Evolutionary conservation across 1,139 yeast species (phyloP).

Genomic region (Torulaspora globosa): DNA sequence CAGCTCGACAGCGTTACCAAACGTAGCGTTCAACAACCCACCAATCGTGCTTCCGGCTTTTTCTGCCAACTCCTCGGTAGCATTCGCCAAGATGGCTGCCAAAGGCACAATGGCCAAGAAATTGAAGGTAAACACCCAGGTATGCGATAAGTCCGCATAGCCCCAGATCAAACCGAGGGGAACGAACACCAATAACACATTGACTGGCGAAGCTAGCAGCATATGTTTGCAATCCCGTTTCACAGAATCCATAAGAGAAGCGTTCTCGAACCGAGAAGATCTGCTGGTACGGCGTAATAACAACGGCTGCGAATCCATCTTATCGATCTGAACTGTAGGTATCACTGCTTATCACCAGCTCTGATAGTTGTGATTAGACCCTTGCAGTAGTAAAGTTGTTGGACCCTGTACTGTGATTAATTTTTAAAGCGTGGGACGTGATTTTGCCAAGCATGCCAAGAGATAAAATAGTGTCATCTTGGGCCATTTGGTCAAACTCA

Average conservation of each 20-base stretch:
- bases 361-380: no score
- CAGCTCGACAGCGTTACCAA: slow-evolving; percentile 91
- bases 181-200: slow-evolving; percentile 71
- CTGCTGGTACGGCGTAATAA: slow-evolving; percentile 15
- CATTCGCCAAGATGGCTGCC: slow-evolving; percentile 83
- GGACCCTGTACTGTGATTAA: no score
- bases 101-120: slow-evolving; percentile 89
- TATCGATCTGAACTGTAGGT: not conserved
- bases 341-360: not conserved
- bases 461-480: not conserved
- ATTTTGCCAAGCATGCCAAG: not conserved
- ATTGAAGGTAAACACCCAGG: slow-evolving; percentile 64
- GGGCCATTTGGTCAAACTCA: not conserved
- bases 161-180: slow-evolving; percentile 86
- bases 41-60: slow-evolving; percentile 87
- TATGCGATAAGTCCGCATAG: slow-evolving; percentile 44
- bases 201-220: slow-evolving; percentile 66
- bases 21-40: slow-evolving; percentile 89
- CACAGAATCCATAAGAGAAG: slow-evolving; percentile 14
- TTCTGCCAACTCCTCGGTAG: slow-evolving; percentile 87
- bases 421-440: not conserved
- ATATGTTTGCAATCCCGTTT: slow-evolving; percentile 34
- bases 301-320: slow-evolving; percentile 25
- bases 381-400: no score
- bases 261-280: slow-evolving; percentile 8